phyloP scores from a whole-genome alignment of 1,284 basidiomycete genomes.

The Cystobasidium pallidum region DNA sequence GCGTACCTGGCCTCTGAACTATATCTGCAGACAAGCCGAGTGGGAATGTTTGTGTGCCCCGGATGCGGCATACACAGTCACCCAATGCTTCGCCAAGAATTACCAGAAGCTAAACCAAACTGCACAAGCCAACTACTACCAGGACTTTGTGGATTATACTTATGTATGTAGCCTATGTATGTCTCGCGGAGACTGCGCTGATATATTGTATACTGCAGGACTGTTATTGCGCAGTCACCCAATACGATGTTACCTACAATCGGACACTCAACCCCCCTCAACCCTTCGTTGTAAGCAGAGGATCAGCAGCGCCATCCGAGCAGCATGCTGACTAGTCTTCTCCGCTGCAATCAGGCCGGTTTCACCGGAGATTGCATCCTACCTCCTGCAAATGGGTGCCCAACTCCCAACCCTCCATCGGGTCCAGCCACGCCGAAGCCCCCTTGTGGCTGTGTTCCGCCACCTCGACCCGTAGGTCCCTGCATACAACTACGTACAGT shows the following conservation, averaged over 20 bases:
- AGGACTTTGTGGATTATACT: slow-evolving; percentile 31
- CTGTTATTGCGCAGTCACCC: slow-evolving; percentile 31
- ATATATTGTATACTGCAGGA: background rate
- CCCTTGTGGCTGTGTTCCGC: slow-evolving; percentile 33
- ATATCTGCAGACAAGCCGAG: slow-evolving; percentile 12
- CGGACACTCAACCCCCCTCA: slow-evolving; percentile 20
- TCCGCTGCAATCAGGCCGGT: slow-evolving; percentile 1
- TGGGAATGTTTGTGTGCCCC: slow-evolving; percentile 33
- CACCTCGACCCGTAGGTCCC: slow-evolving; percentile 21
- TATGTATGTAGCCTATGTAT: slow-evolving; percentile 6
- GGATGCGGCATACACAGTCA: slow-evolving; percentile 31
- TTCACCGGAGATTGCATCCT: slow-evolving; percentile 37
- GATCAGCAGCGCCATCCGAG: background rate
- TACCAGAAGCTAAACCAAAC: slow-evolving; percentile 21
- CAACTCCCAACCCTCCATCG: background rate
- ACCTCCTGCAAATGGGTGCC: slow-evolving; percentile 22
- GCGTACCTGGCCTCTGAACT: background rate
- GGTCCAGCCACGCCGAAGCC: slow-evolving; percentile 10
- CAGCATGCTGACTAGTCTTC: background rate
- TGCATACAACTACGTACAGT: too few relatives aligned
- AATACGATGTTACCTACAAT: slow-evolving; percentile 39
- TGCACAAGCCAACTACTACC: slow-evolving; percentile 32
- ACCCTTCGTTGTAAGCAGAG: slow-evolving; percentile 15
- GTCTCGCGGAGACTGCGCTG: background rate
- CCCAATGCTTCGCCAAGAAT: slow-evolving; percentile 40